phyloP scores from a whole-genome alignment of 208 protist species.

The Trypanosomatidae sp. region DNA sequence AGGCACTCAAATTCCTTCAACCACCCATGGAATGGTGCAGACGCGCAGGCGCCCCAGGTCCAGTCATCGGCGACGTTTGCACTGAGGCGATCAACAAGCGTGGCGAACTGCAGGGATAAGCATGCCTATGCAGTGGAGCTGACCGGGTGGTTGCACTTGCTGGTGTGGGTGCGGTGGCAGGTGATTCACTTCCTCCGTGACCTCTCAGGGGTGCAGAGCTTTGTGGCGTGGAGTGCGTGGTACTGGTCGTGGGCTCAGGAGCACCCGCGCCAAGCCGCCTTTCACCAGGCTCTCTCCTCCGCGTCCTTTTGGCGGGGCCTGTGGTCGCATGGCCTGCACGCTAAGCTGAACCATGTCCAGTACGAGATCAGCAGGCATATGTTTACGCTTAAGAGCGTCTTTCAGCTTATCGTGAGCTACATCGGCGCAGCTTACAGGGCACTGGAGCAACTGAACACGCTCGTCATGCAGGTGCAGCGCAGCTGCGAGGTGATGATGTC shows the following conservation, averaged over 20 bases:
- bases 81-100: neutral
- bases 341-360: conserved; percentile 19
- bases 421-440: conserved; percentile 48
- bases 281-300: conserved; percentile 46
- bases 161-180: conserved; percentile 53
- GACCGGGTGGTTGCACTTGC: conserved; percentile 56
- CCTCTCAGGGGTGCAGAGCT: conserved; percentile 52
- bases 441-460: conserved; percentile 52
- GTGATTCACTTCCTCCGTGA: conserved; percentile 51
- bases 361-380: conserved; percentile 45
- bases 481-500: conserved; percentile 34
- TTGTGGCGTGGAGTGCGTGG: conserved; percentile 56
- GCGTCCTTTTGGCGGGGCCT: conserved; percentile 40
- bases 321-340: conserved; percentile 22
- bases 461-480: conserved; percentile 33
- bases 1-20: neutral
- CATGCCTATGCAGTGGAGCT: conserved; percentile 32
- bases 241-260: conserved; percentile 78
- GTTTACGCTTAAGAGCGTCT: conserved; percentile 42
- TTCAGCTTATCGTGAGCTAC: conserved; percentile 52
- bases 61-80: too few relatives aligned
- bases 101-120: conserved; percentile 8
- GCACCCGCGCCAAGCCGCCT: conserved; percentile 37
- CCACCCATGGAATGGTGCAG: neutral
- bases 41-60: neutral